Conservation (phyloP, 768 basidiomycete genomes). For the Tulasnella sp. region DNA sequence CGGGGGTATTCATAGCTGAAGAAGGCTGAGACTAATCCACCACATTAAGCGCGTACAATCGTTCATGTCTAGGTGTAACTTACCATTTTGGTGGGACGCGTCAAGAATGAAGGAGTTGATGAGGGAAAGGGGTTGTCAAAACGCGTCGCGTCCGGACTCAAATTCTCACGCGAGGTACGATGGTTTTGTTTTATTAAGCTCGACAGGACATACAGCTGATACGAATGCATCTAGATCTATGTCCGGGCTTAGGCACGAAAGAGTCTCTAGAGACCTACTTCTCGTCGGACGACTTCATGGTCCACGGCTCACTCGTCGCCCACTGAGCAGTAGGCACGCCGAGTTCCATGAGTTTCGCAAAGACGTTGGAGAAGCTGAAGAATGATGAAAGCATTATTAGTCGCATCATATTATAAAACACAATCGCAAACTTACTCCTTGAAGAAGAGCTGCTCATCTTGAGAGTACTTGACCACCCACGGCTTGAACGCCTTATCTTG, state of each 20-base stretch:
- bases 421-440: slow-evolving; percentile 56
- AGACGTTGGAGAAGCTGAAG: slow-evolving; percentile 68
- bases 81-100: slow-evolving; percentile 12
- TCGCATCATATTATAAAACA: background rate
- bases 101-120: background rate
- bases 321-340: slow-evolving; percentile 83
- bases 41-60: background rate
- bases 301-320: slow-evolving; percentile 62
- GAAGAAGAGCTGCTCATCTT: slow-evolving; percentile 80
- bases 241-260: background rate
- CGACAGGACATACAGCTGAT: no score
- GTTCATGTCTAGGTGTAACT: background rate
- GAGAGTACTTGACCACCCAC: slow-evolving; percentile 76
- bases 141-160: slow-evolving; percentile 6
- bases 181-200: no score
- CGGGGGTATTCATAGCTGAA: slow-evolving; percentile 5
- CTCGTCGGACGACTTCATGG: slow-evolving; percentile 44
- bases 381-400: background rate
- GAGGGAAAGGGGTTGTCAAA: background rate
- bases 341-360: slow-evolving; percentile 78
- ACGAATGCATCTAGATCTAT: background rate
- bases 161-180: background rate
- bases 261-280: slow-evolving; percentile 21
- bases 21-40: background rate
- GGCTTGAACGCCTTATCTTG: slow-evolving; percentile 93